A percentile compares a stretch with the other conserved stretches of the same genome.
Evolutionary conservation across 176 grass and related monocot species (phyloP).

Genomic region (Bolboschoenus planiculmis): DNA sequence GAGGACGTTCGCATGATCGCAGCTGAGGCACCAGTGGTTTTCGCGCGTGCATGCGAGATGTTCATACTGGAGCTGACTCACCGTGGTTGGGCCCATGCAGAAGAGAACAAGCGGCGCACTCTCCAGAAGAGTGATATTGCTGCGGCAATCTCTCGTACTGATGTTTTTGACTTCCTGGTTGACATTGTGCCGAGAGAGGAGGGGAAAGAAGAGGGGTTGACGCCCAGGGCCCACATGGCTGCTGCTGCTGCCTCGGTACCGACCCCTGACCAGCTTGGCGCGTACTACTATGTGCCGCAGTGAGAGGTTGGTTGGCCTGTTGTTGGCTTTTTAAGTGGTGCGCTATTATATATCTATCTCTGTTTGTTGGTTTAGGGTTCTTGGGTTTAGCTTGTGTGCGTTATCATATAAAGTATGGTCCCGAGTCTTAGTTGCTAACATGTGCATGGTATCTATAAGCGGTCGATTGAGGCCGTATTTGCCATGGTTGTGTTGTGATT

Average conservation of each 20-base stretch:
- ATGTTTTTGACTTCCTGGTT: conserved; percentile 88
- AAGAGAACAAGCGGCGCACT: conserved; percentile 90
- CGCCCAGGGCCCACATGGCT: conserved; percentile 22
- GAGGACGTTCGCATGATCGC: conserved; percentile 94
- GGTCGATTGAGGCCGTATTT: conserved; percentile 1
- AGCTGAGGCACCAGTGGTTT: conserved; percentile 82
- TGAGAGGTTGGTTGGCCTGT: conserved; percentile 16
- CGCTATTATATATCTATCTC: not conserved
- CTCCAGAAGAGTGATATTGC: conserved; percentile 94
- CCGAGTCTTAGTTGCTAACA: conserved; percentile 5
- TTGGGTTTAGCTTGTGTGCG: not conserved
- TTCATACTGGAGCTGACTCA: conserved; percentile 90
- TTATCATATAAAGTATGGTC: conserved; percentile 8
- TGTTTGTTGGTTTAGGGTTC: conserved; percentile 17
- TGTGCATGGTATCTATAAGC: not conserved
- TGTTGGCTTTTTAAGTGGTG: conserved; percentile 8
- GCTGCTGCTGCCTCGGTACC: conserved; percentile 38
- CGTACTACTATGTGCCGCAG: conserved; percentile 23
- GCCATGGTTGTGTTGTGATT: conserved; percentile 17
- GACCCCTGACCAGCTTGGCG: conserved; percentile 25
- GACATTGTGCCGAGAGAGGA: conserved; percentile 87
- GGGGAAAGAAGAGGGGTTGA: conserved; percentile 50
- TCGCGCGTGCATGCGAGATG: conserved; percentile 87
- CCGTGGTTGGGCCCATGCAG: conserved; percentile 81
- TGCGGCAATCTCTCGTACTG: conserved; percentile 73